Conservation (phyloP, 306 rosid genomes). For the Cajanus cajan region DNA sequence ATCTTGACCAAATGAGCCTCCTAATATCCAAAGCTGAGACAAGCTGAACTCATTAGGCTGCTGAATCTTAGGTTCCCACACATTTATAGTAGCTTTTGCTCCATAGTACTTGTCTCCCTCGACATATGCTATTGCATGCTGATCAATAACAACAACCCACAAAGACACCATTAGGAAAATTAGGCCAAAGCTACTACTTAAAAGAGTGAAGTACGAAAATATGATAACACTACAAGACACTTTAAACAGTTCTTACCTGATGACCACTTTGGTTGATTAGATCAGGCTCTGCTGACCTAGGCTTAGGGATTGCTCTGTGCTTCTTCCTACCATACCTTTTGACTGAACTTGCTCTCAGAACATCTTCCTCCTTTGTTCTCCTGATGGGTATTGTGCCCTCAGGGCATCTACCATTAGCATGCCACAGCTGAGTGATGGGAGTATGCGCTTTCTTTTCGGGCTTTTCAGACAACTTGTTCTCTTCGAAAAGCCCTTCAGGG, state of each 20-base stretch:
- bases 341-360: slow-evolving; percentile 85
- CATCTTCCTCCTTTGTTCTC: slow-evolving; percentile 84
- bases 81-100: slow-evolving; percentile 97
- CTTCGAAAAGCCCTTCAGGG: slow-evolving; percentile 84
- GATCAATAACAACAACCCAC: slow-evolving; percentile 25
- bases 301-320: slow-evolving; percentile 70
- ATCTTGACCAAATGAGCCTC: slow-evolving; percentile 97
- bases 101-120: slow-evolving; percentile 94
- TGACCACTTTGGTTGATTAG: slow-evolving; percentile 93
- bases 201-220: neutral
- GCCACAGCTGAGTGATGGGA: slow-evolving; percentile 79
- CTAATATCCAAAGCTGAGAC: slow-evolving; percentile 95
- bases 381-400: slow-evolving; percentile 84
- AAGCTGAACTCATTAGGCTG: slow-evolving; percentile 95
- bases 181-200: neutral
- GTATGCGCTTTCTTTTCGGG: slow-evolving; percentile 39
- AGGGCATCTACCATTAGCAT: slow-evolving; percentile 75
- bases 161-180: slow-evolving; percentile 12
- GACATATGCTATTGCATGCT: slow-evolving; percentile 98
- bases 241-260: slow-evolving; percentile 56
- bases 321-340: slow-evolving; percentile 90
- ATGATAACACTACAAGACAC: neutral
- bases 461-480: slow-evolving; percentile 59
- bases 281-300: slow-evolving; percentile 95
- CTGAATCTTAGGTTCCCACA: slow-evolving; percentile 96